Evolutionary conservation across 176 grass and related monocot genomes (phyloP), one percentile per base, ranked within the genome.

Genomic region (Musa troglodytarum): DNA sequence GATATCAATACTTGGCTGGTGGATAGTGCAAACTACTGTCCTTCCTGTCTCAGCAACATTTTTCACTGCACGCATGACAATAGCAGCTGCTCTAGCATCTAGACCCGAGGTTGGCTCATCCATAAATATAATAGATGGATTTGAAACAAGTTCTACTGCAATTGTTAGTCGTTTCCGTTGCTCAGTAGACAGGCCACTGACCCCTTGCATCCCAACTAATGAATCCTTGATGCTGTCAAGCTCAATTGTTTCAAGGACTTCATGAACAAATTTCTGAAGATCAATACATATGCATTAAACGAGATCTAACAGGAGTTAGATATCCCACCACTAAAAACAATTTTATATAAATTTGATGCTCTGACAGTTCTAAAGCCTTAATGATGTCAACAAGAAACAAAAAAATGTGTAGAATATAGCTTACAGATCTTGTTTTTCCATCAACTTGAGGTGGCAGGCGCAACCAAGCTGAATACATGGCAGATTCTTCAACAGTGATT

Each of bases 241-340:
- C 75, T 93, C 91, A 85, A 90, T 88, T 81, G 83, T 90, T 83
- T 93, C 82, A 64, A 93, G 83, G 50, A 93, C 91, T 81, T 90
- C 78, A 77, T 88, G 83, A 1, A 90, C 80, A 82, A 93, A 93
- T 80, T 90, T 75, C 91, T 77, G 29, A 17, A 51, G 11, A 54
- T 10, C 9, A 54, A 54, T 10, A 14, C 11, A 54, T 54, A 14
- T 14, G 9, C 53, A 43, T 43, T 43, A 43, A 43, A 43, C 5
- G 6, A 5, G 34, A 43, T 43, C 34, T 43, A 43, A 43, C 4
- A 43, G 34, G 4, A 43, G 6, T 43, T 43, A 43, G 34, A 43
- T 43, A 43, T 43, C 4, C 34, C 34, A 43, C 34, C 34, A 5
- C 4, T 5, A 43, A 43, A 43, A 43, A 43, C 34, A 0, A 43